A percentile compares a stretch with the other conserved stretches of the same genome.
Evolutionary conservation across 306 rosid genomes (phyloP).

Genomic region (Gillenia trifoliata): DNA sequence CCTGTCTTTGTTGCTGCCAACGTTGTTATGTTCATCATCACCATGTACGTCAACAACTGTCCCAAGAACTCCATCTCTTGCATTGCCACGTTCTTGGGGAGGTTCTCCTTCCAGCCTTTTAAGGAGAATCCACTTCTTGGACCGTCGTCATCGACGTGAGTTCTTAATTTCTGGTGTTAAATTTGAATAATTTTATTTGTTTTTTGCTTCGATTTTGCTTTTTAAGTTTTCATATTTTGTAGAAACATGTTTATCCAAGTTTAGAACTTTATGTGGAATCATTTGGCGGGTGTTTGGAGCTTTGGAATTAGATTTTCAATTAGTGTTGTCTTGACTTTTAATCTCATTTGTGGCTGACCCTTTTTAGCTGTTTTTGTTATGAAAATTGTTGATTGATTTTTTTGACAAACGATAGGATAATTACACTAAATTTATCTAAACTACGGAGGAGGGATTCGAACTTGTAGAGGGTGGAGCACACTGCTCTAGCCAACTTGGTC

Average conservation of each 20-base stretch:
- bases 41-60: slow-evolving; percentile 90
- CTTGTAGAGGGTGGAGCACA: no score
- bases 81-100: slow-evolving; percentile 59
- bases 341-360: neutral
- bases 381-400: neutral
- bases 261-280: neutral
- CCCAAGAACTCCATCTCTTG: slow-evolving; percentile 75
- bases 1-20: slow-evolving; percentile 66
- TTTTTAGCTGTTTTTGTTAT: neutral
- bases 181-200: neutral
- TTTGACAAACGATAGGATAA: no score
- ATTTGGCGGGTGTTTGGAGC: neutral
- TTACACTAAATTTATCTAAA: no score
- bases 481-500: no score
- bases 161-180: neutral
- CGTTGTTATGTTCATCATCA: slow-evolving; percentile 42
- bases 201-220: neutral
- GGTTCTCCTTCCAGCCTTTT: slow-evolving; percentile 88
- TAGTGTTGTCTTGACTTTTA: no score
- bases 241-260: neutral
- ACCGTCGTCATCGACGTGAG: slow-evolving; percentile 83
- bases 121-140: slow-evolving; percentile 94
- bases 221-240: no score
- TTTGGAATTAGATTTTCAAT: neutral
- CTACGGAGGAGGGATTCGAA: no score